Base-by-base conservation (phyloP, 2,329 filamentous ascomycete species). In the Bipolaris gigantea region DNA sequence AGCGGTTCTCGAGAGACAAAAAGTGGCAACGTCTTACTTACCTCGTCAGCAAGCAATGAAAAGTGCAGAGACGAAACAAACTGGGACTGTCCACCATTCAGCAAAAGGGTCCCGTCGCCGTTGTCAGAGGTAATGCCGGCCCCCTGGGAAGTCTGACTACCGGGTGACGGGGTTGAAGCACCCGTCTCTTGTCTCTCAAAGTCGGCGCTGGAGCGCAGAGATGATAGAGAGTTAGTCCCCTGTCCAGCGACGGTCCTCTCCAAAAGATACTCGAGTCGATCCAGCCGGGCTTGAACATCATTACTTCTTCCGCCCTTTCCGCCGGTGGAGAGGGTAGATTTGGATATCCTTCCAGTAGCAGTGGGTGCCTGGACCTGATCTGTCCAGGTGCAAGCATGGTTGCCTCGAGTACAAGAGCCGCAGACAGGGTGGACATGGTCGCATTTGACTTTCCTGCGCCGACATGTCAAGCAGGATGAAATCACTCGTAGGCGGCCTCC, bases 51-150 rank as follows among this genome's bases (percentile, higher is more conserved):
- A 35, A 75, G 59, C n/a, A 75, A 57, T 16, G 73, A 71, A 54
- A 70, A 75, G 46, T 75, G 73, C n/a, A 75, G 56, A 27, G 73
- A 74, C 5, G 73, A 75, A 2, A 75, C 73, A 47, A 75, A 75
- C 25, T 74, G 69, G n/a, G 71, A 69, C 34, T 74, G 66, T 10
- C 72, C 72, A 27, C 69, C 71, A 33, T 75, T 73, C 6, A 75
- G 55, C 15, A 75, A 54, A 5, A 75, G 53, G 7, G 71, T 74
- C 5, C 73, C 73, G 51, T 74, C 66, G 32, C 70, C 63, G 41
- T 67, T 69, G 48, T 75, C 73, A 15, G 67, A 69, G 38, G 71
- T 67, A 16, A 74, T 73, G 6, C 72, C 71, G n/a, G 63, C 66
- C 11, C 64, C 66, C 10, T 71, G 65, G 13, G 66, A 71, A 35